phyloP scores from a whole-genome alignment of 225 moss, liverwort and hornwort genomes.

The Ulota crispa region DNA sequence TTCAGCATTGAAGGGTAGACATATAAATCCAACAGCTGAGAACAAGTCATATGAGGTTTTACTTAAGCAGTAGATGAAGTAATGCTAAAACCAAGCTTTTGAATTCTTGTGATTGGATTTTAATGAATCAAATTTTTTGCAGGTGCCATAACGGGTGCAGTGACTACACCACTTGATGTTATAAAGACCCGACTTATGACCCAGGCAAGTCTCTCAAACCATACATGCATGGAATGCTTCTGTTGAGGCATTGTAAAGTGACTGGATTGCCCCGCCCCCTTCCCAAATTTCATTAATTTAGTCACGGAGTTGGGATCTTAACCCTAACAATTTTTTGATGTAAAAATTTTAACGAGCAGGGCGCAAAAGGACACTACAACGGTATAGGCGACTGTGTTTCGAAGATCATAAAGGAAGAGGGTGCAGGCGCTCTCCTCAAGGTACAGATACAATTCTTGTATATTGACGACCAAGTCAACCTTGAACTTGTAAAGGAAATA shows the following conservation, averaged over 20 bases:
- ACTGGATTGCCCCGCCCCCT: background rate
- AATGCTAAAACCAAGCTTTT: background rate
- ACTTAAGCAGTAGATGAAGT: background rate
- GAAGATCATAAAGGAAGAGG: conserved; percentile 92
- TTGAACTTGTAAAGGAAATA: background rate
- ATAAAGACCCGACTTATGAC: conserved; percentile 99
- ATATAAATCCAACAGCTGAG: background rate
- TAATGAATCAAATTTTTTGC: conserved; percentile 14
- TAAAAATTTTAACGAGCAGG: conserved; percentile 55
- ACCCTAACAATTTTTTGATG: background rate
- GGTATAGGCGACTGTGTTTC: conserved; percentile 86
- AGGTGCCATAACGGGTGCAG: conserved; percentile 98
- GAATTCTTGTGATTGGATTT: background rate
- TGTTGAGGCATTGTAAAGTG: background rate
- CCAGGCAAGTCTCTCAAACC: conserved; percentile 44
- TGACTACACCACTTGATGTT: conserved; percentile 97
- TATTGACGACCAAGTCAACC: background rate
- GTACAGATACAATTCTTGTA: conserved; percentile 26
- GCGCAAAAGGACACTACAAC: conserved; percentile 75
- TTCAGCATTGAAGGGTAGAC: background rate
- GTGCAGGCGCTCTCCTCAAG: conserved; percentile 76
- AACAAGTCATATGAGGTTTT: background rate
- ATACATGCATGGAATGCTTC: background rate
- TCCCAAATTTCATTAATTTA: background rate
- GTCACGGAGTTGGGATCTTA: background rate